Conservation (phyloP, 768 basidiomycete species). For the Russula griseocarnosa region DNA sequence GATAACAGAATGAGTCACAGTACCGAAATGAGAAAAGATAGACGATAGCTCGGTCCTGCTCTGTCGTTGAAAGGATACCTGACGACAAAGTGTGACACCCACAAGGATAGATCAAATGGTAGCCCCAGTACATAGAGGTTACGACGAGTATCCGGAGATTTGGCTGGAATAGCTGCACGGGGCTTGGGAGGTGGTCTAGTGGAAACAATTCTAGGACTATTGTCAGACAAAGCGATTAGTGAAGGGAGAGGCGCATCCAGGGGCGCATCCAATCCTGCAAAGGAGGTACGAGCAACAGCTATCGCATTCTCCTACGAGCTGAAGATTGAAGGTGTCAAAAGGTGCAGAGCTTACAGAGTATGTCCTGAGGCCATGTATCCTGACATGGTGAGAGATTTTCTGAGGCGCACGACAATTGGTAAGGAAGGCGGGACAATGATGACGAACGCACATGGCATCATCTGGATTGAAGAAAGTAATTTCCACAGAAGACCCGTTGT, state of each 20-base stretch:
- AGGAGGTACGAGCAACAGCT: neutral
- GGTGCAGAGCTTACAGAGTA: constrained; percentile 47
- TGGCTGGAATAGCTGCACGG: constrained; percentile 31
- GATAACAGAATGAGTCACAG: constrained; percentile 72
- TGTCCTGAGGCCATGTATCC: constrained; percentile 54
- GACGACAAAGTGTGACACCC: constrained; percentile 28
- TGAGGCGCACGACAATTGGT: constrained; percentile 30
- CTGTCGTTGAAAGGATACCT: neutral
- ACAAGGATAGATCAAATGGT: constrained; percentile 80
- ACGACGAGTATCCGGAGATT: constrained; percentile 50
- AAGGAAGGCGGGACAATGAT: constrained; percentile 14
- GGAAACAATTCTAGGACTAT: constrained; percentile 31
- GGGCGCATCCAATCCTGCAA: neutral
- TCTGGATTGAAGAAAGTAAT: constrained; percentile 53
- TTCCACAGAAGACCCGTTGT: constrained; percentile 42
- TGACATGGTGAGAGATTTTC: constrained; percentile 65
- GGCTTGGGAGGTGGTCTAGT: constrained; percentile 22
- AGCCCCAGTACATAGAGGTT: constrained; percentile 84
- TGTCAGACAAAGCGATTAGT: constrained; percentile 1
- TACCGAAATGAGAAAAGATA: constrained; percentile 61
- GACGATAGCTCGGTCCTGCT: constrained; percentile 52
- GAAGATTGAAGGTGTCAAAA: neutral
- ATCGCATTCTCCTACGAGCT: neutral
- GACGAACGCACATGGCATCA: constrained; percentile 46
- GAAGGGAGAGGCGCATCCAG: neutral